Base-by-base conservation (phyloP, 371 early-diverging fungal genomes). In the Saksenaea oblongispora region DNA sequence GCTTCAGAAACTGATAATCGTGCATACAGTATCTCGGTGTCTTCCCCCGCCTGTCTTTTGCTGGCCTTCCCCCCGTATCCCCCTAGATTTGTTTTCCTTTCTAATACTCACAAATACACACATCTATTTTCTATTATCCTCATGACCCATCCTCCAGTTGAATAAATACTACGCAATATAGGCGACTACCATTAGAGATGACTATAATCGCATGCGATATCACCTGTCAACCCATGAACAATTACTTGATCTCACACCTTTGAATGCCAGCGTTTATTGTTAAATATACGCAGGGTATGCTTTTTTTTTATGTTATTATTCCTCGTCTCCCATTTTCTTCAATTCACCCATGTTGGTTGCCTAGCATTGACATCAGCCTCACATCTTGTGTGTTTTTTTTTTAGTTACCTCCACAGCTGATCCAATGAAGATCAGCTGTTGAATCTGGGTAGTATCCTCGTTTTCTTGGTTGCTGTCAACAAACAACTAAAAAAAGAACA, bases 391-490 rank as follows among this genome's bases (percentile, higher is more conserved):
- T 41, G 5, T 14, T 17, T 41, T 41, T 17, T 41, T 4, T 2
- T n/a, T 36, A 17, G 14, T 63, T 74, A 74, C 72, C 71, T 71
- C 71, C 22, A 63, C 63, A 34, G 71, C 57, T 54, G 71, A 66
- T 56, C 69, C 97, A 63, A 93, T 92, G 51, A 95, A 86, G 18
- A 82, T 76, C 56, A 97, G 65, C 66, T 91, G 88, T 60, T 89
- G 80, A 56, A 97, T 76, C 5, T 82, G 80, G 3, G 96, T 95
- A 15, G 88, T 90, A 14, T 96, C 96, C 59, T 87, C 90, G 36
- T 86, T 94, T 13, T 80, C 89, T 72, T 91, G 78, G 68, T 97
- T 97, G 66, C 93, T 89, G 22, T 83, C 86, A 17, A 95, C 75
- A 71, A 94, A 96, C 27, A 94, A 55, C 84, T 87, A 67, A 14